These are phyloP conservation scores for Pseudogymnoascus sp. DNA, from an alignment of 2,329 filamentous ascomycete genomes.

Conservation along the genomic window DNA sequence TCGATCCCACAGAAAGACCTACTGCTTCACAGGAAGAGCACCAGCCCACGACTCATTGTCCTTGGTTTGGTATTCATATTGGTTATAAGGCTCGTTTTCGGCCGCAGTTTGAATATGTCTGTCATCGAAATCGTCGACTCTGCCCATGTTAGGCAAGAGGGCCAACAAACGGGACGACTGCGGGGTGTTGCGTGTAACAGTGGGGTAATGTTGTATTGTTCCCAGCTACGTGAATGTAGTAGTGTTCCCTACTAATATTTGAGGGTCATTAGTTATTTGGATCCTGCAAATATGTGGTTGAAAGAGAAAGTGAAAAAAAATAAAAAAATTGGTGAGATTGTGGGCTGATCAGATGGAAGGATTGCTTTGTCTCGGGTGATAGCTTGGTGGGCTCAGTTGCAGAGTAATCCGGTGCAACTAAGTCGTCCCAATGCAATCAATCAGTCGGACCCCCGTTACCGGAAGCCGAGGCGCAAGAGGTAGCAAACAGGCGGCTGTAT, in stretches of 20 bases:
- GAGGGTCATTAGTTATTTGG: conserved; percentile 2
- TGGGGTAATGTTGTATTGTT: neutral
- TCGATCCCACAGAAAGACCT: conserved; percentile 22
- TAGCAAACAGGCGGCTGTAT: neutral
- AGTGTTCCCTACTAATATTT: neutral
- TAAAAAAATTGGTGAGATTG: neutral
- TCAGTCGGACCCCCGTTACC: neutral
- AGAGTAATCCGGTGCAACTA: neutral
- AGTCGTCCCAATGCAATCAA: neutral
- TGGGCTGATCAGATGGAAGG: neutral
- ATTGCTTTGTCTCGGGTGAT: conserved; percentile 1
- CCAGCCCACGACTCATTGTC: conserved; percentile 87
- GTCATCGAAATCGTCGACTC: conserved; percentile 59
- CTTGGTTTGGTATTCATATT: conserved; percentile 81
- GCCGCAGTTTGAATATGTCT: conserved; percentile 55
- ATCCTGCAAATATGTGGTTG: neutral
- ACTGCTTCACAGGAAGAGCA: conserved; percentile 91
- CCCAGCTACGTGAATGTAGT: neutral
- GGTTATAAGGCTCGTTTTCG: conserved; percentile 51
- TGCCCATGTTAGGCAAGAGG: conserved; percentile 59
- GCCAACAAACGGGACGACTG: neutral
- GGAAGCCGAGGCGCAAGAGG: neutral
- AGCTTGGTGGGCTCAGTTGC: neutral
- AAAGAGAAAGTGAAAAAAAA: neutral
- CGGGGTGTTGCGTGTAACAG: neutral